phyloP scores from a whole-genome alignment of 495 filamentous ascomycete species.

The Talaromyces proteolyticus region DNA sequence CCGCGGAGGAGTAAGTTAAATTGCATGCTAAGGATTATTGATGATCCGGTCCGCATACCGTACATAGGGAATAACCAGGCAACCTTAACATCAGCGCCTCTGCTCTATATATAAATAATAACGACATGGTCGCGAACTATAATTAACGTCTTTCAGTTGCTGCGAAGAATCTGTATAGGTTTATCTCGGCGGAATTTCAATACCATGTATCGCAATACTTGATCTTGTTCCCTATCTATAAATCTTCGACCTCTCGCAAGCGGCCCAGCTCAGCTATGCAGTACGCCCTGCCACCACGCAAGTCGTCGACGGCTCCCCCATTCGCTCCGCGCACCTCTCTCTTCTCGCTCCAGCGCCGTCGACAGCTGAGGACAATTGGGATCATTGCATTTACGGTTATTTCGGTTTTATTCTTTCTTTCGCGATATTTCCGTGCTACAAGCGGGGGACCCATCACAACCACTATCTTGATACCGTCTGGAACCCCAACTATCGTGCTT shows the following conservation, averaged over 20 bases:
- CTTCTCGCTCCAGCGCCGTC: slow-evolving; percentile 56
- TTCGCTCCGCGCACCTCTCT: slow-evolving; percentile 50
- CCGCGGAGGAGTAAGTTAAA: not conserved
- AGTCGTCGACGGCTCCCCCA: slow-evolving; percentile 45
- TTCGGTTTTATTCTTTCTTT: slow-evolving; percentile 57
- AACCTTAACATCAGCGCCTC: not conserved
- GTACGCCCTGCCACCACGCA: slow-evolving; percentile 83
- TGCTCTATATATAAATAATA: not conserved
- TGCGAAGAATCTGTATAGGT: not conserved
- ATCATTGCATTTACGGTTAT: slow-evolving; percentile 51
- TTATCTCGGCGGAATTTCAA: not conserved
- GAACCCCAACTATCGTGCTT: slow-evolving; percentile 75
- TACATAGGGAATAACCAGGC: not conserved
- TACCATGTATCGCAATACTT: not conserved
- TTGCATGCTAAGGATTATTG: slow-evolving; percentile 1
- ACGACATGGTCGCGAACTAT: not conserved
- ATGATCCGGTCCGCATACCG: slow-evolving; percentile 4
- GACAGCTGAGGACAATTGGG: slow-evolving; percentile 58
- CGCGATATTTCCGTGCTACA: slow-evolving; percentile 37
- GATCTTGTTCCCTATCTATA: not conserved
- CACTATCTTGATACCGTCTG: slow-evolving; percentile 51
- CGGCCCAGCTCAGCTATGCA: slow-evolving; percentile 62
- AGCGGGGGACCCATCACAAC: slow-evolving; percentile 18
- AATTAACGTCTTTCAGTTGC: not conserved
- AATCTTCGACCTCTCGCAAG: not conserved